Evolutionary conservation across 108 stramenopile genomes (phyloP), one percentile per base, ranked within the genome.

Genomic region (Skeletonema tropicum): DNA sequence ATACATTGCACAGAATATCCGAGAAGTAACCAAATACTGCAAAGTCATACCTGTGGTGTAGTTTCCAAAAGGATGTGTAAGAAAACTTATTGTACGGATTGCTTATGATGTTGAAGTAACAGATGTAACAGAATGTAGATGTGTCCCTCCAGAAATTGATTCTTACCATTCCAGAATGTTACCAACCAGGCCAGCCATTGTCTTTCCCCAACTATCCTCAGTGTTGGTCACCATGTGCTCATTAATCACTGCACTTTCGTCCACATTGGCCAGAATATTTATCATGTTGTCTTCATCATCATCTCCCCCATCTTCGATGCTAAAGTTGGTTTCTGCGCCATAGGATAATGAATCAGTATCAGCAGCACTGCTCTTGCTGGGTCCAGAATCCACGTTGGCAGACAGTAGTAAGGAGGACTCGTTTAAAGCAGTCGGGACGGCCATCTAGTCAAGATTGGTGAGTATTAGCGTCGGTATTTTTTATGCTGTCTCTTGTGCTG

Each of bases 11-110:
- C 5, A 86, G 55, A 14, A 82, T 45, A 55, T 82, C 76, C 11
- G 85, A 77, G 60, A 86, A 80, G 58, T 76, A 83, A 0, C 85
- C 85, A 45, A 86, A 86, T 26, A 83, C 55, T 14, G 82, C 82
- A 42, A 86, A 86, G 68, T 86, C 85, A 70, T 86, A 86, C 64
- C 41, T 41, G 38, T 12, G 35, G 38, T 10, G 38, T 23, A 7
- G 21, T n/a, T n/a, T n/a, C 42, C 14, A n/a, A 45, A 45, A 45
- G 3, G 62, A 14, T 35, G 35, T 9, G n/a, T 64, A 64, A 32
- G 31, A 38, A 21, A 29, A 29, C 26, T 29, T 29, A 29, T 29
- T 29, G 26, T 29, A 29, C 26, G 26, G 32, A 15, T n/a, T 29
- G 26, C 26, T n/a, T n/a, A n/a, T n/a, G n/a, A 29, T 29, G 26